Base-by-base conservation (phyloP, 2,329 filamentous ascomycete species). In the Akanthomyces lecanii region DNA sequence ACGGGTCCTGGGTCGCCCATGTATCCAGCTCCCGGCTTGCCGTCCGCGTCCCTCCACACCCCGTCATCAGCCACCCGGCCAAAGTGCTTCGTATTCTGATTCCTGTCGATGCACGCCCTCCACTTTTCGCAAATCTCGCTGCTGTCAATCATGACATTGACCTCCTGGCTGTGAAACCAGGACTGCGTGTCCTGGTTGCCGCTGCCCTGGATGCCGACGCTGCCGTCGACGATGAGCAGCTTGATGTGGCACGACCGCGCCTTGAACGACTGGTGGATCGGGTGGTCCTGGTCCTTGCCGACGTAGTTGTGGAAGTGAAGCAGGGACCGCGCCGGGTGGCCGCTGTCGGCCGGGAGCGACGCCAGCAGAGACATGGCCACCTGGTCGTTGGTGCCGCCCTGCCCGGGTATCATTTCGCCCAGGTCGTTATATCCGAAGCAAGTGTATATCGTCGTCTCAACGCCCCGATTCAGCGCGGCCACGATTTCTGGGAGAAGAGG, bases 161-260 rank as follows among this genome's bases (percentile, higher is more conserved):
- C 82, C 72, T 94, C 90, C 72, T 92, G 89, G 61, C 83, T 87
- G 70, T 94, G 90, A 67, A 82, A 92, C 86, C 89, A 93, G 23
- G 82, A 86, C 73, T 94, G 90, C 1, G 90, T 92, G 68, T 94
- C 90, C 71, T 92, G 88, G 69, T 93, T 94, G 0, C 89, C 90
- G 66, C 85, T 90, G 4, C 90, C 90, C 72, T 89, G 83, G 42
- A 93, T 86, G 2, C 83, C 89, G 42, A 94, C 81, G 25, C 77
- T 76, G 50, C 82, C 83, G 71, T 94, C 90, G 1, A 85, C 86
- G 48, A 93, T 88, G 78, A 93, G 83, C 3, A 94, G 78, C 72
- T 94, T 94, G 71, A 92, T 82, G 72, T 93, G 90, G 70, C 90
- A 92, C 62, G 82, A 85, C 0, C 90, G 81, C 42, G 82, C 78